A percentile compares a stretch with the other conserved stretches of the same genome.
Evolutionary conservation across 2,329 filamentous ascomycete species (phyloP).

Genomic region (Diaporthe destruens): DNA sequence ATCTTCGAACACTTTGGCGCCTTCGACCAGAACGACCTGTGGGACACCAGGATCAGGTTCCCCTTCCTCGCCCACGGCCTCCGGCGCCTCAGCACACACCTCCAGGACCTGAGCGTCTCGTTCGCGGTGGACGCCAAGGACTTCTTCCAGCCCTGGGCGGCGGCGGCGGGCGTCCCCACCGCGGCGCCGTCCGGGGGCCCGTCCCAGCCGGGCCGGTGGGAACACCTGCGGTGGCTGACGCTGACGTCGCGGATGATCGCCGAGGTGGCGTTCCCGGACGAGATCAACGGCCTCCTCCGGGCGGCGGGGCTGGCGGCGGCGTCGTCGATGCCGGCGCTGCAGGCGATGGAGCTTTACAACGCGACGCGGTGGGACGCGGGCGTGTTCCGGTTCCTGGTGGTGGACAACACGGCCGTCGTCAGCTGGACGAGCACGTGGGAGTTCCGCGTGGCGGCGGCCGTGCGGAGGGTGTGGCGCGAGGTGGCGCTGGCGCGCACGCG

Average conservation of each 20-base stretch:
- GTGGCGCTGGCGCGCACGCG: conserved; percentile 35
- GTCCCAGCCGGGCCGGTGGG: conserved; percentile 43
- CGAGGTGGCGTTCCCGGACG: conserved; percentile 41
- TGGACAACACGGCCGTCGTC: conserved; percentile 34
- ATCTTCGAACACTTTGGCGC: conserved; percentile 41
- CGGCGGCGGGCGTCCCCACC: background rate
- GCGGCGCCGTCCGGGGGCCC: background rate
- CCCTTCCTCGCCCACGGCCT: conserved; percentile 36
- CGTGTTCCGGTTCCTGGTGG: conserved; percentile 47
- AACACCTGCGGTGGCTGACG: conserved; percentile 45
- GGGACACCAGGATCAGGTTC: conserved; percentile 24
- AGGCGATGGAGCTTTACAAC: conserved; percentile 47
- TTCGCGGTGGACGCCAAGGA: conserved; percentile 40
- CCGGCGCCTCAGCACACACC: conserved; percentile 33
- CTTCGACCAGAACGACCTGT: conserved; percentile 32
- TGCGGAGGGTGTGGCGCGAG: conserved; percentile 41
- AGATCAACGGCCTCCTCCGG: conserved; percentile 45
- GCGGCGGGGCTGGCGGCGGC: conserved; percentile 44
- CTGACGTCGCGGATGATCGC: conserved; percentile 46
- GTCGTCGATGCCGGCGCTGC: conserved; percentile 46
- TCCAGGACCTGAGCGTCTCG: conserved; percentile 39
- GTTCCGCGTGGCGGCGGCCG: conserved; percentile 25
- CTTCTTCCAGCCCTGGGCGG: conserved; percentile 45
- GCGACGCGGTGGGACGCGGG: conserved; percentile 45
- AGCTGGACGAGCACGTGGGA: conserved; percentile 43